A percentile compares a stretch with the other conserved stretches of the same genome.
Conservation (phyloP, 768 basidiomycete genomes). For the Agaricus subrufescens region DNA sequence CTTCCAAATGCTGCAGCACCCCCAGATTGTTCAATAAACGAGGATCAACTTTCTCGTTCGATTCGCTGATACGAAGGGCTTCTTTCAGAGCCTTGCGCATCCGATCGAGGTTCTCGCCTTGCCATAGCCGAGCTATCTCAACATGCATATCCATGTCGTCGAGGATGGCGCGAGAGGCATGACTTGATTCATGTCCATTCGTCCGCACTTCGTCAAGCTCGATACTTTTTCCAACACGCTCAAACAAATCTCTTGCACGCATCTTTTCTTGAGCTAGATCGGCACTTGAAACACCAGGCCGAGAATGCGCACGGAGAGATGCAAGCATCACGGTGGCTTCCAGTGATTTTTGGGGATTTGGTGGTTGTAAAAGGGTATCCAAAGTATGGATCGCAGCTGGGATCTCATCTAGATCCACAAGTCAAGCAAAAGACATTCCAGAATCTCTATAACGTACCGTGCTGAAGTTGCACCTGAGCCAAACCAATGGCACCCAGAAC, state of each 20-base stretch:
- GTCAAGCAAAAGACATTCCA: neutral
- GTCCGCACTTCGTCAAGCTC: conserved; percentile 53
- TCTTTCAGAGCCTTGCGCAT: conserved; percentile 70
- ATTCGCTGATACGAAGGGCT: conserved; percentile 61
- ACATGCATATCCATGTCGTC: conserved; percentile 85
- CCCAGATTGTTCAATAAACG: conserved; percentile 80
- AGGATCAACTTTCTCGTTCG: conserved; percentile 49
- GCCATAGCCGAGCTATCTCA: conserved; percentile 91
- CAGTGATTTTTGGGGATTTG: conserved; percentile 58
- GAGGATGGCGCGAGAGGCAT: conserved; percentile 47
- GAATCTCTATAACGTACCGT: conserved; percentile 41
- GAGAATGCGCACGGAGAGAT: conserved; percentile 76
- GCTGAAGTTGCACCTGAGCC: conserved; percentile 83
- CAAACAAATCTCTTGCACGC: conserved; percentile 79
- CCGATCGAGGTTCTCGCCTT: conserved; percentile 71
- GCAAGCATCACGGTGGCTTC: conserved; percentile 91
- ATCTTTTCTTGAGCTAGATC: conserved; percentile 69
- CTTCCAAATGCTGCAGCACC: conserved; percentile 68
- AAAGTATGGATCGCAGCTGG: conserved; percentile 83
- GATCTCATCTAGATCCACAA: conserved; percentile 57
- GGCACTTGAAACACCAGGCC: conserved; percentile 71
- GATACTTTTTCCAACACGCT: conserved; percentile 64
- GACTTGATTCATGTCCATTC: conserved; percentile 34
- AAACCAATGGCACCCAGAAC: conserved; percentile 78
- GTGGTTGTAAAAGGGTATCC: conserved; percentile 68